Base-by-base conservation (phyloP, 2,329 filamentous ascomycete genomes). In the Colletotrichum sansevieriae region DNA sequence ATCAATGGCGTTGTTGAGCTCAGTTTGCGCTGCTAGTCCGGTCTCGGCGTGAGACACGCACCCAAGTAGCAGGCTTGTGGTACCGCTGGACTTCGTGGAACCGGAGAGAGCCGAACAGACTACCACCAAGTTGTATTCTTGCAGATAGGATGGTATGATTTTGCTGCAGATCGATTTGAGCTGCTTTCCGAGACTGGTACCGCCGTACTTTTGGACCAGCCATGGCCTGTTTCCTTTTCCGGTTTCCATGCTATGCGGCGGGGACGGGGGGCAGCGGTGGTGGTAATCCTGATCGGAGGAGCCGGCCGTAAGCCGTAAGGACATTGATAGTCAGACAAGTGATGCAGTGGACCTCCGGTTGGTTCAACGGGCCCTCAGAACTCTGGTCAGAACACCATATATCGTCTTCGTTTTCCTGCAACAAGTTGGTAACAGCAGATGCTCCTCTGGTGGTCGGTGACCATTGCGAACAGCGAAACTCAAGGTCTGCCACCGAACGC, bases 41-140 rank as follows among this genome's bases (percentile, higher is more conserved):
- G 63, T 52, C 29, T 70, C 67, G 37, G 67, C 67, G 44, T 70
- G 67, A 11, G 63, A 39, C 12, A 59, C 15, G 29, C 63, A 67
- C 35, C 63, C 67, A 1, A 70, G 57, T n/a, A 70, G 94, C 91
- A 94, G 89, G 81, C 97, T 98, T 44, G 96, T 99, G 69, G 96
- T 99, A 68, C 96, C 96, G 74, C 96, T 93, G 63, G 91, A 89
- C 83, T 98, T 99, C 78, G 95, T 97, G 71, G 93, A 94, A 70
- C 92, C 96, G 81, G 94, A 98, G 78, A 95, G 87, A 43, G 96
- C 96, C 70, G 96, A 99, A 82, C 96, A 98, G 65, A 99, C 95
- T 65, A 99, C 91, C 63, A 94, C 95, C 72, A 98, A 89, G 79
- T 91, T 91, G 76, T 94, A 90, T 65, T 88, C 83, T 64, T 41